A percentile compares a stretch with the other conserved stretches of the same genome.
phyloP scores from a whole-genome alignment of 768 basidiomycete species.

The Boletus tylopilopsis region DNA sequence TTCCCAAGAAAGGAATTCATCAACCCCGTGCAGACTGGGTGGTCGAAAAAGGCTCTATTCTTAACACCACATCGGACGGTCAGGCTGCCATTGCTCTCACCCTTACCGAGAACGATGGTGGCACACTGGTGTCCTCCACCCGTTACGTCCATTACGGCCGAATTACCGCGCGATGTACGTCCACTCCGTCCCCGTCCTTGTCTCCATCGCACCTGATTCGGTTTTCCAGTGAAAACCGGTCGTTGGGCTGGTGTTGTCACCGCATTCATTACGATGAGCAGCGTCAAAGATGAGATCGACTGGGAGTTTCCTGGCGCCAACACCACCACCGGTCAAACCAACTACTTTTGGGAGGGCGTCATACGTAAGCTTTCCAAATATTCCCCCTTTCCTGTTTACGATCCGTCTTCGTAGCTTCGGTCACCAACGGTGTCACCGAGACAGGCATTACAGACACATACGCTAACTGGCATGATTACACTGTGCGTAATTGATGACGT shows the following conservation, averaged over 20 bases:
- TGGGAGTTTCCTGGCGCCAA: conserved; percentile 76
- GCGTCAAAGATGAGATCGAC: conserved; percentile 82
- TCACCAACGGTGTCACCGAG: conserved; percentile 47
- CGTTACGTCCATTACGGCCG: conserved; percentile 80
- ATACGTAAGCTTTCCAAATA: conserved; percentile 46
- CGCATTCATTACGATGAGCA: conserved; percentile 82
- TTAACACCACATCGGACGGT: conserved; percentile 57
- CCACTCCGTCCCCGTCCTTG: background rate
- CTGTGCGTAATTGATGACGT: conserved; percentile 40
- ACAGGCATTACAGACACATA: conserved; percentile 59
- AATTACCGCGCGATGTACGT: conserved; percentile 58
- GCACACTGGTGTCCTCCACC: conserved; percentile 76
- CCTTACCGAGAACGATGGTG: conserved; percentile 68
- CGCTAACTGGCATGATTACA: conserved; percentile 70
- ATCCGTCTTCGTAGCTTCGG: conserved; percentile 32
- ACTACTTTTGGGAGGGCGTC: conserved; percentile 74
- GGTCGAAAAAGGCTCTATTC: conserved; percentile 61
- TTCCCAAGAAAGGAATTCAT: background rate
- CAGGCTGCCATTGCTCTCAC: conserved; percentile 61
- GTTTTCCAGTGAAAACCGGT: conserved; percentile 63
- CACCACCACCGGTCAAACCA: conserved; percentile 68
- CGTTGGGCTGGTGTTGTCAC: conserved; percentile 80
- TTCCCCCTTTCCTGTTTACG: background rate
- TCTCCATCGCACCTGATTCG: background rate
- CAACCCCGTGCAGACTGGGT: conserved; percentile 54